Evolutionary conservation across 23 red algal genomes (phyloP).

Genomic region (Gracilaria gracilis): DNA sequence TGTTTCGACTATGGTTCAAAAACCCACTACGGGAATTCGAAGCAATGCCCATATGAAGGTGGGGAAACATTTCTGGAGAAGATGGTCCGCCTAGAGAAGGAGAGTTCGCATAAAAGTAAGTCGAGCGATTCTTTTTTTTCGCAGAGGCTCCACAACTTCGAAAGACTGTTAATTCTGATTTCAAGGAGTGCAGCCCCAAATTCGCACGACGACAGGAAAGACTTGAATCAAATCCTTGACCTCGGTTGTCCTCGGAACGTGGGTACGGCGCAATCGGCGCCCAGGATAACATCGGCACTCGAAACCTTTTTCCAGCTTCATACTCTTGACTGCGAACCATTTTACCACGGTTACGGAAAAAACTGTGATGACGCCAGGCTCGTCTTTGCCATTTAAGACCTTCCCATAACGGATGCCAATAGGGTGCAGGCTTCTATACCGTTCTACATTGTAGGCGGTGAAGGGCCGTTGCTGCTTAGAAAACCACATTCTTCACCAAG

Average conservation of each 20-base stretch:
- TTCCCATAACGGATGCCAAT: conserved; percentile 8
- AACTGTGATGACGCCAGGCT: conserved; percentile 15
- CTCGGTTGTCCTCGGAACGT: not conserved
- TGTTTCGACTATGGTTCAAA: not conserved
- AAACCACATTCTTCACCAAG: conserved; percentile 14
- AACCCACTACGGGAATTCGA: not conserved
- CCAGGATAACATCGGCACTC: not conserved
- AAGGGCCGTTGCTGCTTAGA: too few species aligned
- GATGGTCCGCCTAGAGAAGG: too few species aligned
- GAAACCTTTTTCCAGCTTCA: conserved; percentile 7
- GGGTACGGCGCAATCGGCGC: not conserved
- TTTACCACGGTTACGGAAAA: conserved; percentile 24
- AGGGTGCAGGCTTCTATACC: not conserved
- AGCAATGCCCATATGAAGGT: too few species aligned
- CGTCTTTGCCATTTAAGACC: not conserved
- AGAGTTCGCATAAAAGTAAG: not conserved
- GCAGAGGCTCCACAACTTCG: not conserved
- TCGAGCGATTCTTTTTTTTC: not conserved
- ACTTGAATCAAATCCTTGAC: not conserved
- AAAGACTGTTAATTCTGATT: not conserved
- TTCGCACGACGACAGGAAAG: not conserved
- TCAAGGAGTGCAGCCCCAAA: not conserved
- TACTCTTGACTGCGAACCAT: conserved; percentile 8
- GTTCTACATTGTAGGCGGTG: too few species aligned
- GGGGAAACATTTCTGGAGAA: too few species aligned